phyloP scores from a whole-genome alignment of 768 basidiomycete species.

The Inosperma sp. region DNA sequence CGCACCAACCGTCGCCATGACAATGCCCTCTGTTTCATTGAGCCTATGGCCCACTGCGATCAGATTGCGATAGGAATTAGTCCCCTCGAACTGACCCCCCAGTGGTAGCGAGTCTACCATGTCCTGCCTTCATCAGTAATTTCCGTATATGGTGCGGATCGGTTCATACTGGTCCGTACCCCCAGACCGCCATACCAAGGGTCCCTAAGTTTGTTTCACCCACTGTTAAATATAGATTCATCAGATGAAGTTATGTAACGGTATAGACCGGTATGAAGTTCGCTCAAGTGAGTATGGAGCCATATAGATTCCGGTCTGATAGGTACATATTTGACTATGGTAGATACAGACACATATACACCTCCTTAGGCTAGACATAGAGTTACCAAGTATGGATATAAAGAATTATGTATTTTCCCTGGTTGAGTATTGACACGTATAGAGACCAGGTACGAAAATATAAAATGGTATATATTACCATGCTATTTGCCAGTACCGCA shows the following conservation, averaged over 20 bases:
- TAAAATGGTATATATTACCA: background rate
- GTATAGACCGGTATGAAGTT: constrained; percentile 3
- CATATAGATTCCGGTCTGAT: background rate
- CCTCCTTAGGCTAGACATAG: background rate
- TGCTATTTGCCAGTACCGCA: too few species aligned
- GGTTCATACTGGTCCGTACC: background rate
- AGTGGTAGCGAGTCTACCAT: background rate
- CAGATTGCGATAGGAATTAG: too few species aligned
- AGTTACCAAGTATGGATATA: background rate
- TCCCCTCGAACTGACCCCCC: background rate
- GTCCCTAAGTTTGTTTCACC: constrained; percentile 2
- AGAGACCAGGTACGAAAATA: background rate
- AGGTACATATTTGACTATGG: background rate
- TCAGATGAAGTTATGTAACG: background rate
- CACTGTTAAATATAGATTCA: constrained; percentile 1
- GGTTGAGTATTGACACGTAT: background rate
- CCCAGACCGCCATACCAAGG: background rate
- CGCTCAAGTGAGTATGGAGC: background rate
- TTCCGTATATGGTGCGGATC: background rate
- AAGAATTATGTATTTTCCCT: background rate
- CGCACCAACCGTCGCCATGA: too few species aligned
- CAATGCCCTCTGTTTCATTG: too few species aligned
- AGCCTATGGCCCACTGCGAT: too few species aligned
- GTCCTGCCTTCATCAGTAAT: background rate
- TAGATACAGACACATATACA: background rate